A percentile compares a stretch with the other conserved stretches of the same genome.
These are phyloP conservation scores for Botryotinia calthae DNA, from an alignment of 2,329 filamentous ascomycete species.

Conservation along the genomic window DNA sequence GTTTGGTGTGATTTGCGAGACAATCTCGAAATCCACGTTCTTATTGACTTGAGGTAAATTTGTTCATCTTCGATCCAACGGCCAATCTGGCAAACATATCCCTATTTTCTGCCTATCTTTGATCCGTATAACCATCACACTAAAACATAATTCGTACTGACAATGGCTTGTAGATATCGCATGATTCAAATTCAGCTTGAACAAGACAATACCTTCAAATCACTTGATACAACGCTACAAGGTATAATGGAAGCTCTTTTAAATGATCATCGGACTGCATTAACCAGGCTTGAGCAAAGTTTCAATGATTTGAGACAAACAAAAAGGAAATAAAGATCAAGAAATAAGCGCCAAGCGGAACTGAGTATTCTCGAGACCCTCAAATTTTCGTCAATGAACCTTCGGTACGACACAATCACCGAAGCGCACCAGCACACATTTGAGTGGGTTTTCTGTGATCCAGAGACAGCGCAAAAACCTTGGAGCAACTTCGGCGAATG, in stretches of 20 bases:
- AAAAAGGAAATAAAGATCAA: too few species aligned
- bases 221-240: background rate
- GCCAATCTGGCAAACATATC: too few species aligned
- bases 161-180: background rate
- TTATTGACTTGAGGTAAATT: constrained; percentile 5
- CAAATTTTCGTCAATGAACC: constrained; percentile 15
- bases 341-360: background rate
- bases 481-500: constrained; percentile 23
- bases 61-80: too few species aligned
- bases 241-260: background rate
- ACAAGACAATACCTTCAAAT: background rate
- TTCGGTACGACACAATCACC: constrained; percentile 10
- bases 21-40: background rate
- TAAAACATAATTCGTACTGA: too few species aligned
- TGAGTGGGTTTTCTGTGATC: constrained; percentile 21
- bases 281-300: background rate
- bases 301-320: background rate
- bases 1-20: background rate
- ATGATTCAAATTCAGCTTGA: background rate
- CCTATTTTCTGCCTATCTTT: too few species aligned
- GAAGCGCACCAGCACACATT: constrained; percentile 21
- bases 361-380: constrained; percentile 14
- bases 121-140: too few species aligned
- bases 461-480: background rate
- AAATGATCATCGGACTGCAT: background rate